phyloP scores from a whole-genome alignment of 1,139 yeast species.

The Magnusiomyces paraingens region DNA sequence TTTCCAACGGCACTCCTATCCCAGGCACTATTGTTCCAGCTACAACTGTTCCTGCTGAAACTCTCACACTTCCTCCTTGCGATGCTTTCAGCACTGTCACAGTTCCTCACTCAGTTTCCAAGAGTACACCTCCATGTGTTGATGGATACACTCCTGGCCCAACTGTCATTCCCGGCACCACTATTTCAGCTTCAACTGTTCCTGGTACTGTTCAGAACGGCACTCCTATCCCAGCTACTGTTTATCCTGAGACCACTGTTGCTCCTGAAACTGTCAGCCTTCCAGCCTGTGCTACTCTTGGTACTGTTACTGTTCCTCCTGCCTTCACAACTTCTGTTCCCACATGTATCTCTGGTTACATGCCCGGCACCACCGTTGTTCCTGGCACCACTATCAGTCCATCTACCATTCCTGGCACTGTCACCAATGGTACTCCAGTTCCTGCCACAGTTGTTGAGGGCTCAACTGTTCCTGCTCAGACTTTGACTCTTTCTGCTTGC shows the following conservation, averaged over 20 bases:
- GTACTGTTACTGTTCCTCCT: slow-evolving; percentile 9
- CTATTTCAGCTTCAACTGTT: slow-evolving; percentile 7
- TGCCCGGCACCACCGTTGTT: neutral
- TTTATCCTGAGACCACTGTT: slow-evolving; percentile 4
- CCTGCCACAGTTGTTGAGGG: neutral
- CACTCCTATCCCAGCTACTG: slow-evolving; percentile 8
- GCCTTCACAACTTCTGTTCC: neutral
- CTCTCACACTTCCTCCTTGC: slow-evolving; percentile 6
- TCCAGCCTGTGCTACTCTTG: slow-evolving; percentile 9
- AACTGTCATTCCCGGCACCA: slow-evolving; percentile 10
- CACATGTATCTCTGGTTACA: neutral
- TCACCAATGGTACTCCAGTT: slow-evolving; percentile 2
- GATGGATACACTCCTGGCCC: slow-evolving; percentile 8
- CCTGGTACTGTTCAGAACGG: slow-evolving; percentile 7
- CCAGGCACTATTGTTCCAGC: slow-evolving; percentile 3
- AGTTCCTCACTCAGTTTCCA: neutral
- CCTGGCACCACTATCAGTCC: slow-evolving; percentile 3
- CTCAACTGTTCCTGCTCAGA: neutral
- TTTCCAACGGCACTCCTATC: slow-evolving; percentile 1
- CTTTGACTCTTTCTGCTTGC: neutral
- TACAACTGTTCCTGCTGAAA: slow-evolving; percentile 1
- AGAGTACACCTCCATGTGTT: neutral
- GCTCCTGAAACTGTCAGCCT: neutral
- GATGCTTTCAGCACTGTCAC: slow-evolving; percentile 1
- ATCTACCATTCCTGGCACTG: neutral